Base-by-base conservation (phyloP, 805 yeast species). In the Sugiyamaella mastotermitis region DNA sequence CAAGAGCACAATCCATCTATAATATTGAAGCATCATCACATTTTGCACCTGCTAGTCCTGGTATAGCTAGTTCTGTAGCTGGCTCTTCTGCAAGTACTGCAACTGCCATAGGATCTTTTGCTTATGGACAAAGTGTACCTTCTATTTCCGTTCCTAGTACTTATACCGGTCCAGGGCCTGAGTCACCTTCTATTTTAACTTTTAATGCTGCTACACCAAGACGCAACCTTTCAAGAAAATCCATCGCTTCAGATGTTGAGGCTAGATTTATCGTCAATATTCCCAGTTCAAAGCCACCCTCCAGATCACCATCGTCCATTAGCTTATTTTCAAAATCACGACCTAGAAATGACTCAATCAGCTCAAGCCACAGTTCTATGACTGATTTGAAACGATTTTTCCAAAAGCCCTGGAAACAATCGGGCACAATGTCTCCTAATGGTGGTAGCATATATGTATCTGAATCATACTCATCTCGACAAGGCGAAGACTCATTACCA, bases 241-340 rank as follows among this genome's bases (percentile, higher is more conserved):
- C 28, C 19, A 36, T 27, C 3, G 18, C 26, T 17, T 36, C 39
- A 11, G 33, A 38, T 11, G 78, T 87, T n/a, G 96, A 86, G 55
- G 83, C 94, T 11, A 69, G 95, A 30, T 86, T 87, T 55, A 77
- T 87, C 35, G 81, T 87, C 27, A 83, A 94, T 8, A 77, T 84
- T 49, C 42, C 50, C 13, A 37, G 50, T 14, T 37, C 49, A 38
- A 33, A 40, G 36, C 47, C 33, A 33, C 35, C 37, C 21, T 37
- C 40, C 29, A 46, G 38, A 40, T 54, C 31, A 46, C 61, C 37
- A 51, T 61, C 36, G 47, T 64, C 24, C 50, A 63, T 27, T 56
- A 62, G 36, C 57, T 64, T 23, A 53, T 62, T 47, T 57, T 66
- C 47, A 37, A 50, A 37, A 48, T 61, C 41, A 53, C 62, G 31